phyloP scores from a whole-genome alignment of 2,329 filamentous ascomycete genomes.

The Pestalotiopsis sp. region DNA sequence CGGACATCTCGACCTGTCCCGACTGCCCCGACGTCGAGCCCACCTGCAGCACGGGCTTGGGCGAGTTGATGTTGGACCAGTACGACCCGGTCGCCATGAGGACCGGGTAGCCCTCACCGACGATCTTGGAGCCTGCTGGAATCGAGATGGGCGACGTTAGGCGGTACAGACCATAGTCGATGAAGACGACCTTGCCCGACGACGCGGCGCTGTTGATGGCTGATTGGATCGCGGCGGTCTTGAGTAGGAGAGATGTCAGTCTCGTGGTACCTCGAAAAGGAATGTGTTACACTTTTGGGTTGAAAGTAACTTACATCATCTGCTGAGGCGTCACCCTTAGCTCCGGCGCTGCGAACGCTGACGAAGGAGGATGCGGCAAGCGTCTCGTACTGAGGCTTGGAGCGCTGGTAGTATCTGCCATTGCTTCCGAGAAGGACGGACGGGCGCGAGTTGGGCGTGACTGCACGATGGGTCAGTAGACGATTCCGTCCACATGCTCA shows the following conservation, averaged over 20 bases:
- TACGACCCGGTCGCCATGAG: constrained; percentile 56
- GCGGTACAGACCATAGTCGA: constrained; percentile 57
- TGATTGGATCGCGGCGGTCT: constrained; percentile 56
- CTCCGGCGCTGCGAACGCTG: constrained; percentile 51
- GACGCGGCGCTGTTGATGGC: constrained; percentile 52
- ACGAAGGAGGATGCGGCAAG: constrained; percentile 59
- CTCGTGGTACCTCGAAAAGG: neutral
- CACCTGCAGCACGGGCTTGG: constrained; percentile 67
- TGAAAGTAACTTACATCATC: constrained; percentile 54
- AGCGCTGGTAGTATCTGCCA: constrained; percentile 56
- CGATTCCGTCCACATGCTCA: too few species aligned
- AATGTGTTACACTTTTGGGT: constrained; percentile 34
- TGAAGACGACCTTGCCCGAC: constrained; percentile 51
- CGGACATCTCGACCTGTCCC: constrained; percentile 69
- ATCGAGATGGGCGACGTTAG: constrained; percentile 48
- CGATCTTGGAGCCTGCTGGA: constrained; percentile 38
- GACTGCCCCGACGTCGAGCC: constrained; percentile 57
- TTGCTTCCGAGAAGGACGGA: constrained; percentile 49
- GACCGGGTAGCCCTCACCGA: constrained; percentile 33
- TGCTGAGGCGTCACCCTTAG: constrained; percentile 67
- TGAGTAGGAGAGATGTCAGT: constrained; percentile 14
- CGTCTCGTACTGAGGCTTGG: constrained; percentile 71
- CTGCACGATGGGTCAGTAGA: neutral
- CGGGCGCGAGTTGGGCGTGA: constrained; percentile 49
- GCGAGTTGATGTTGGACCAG: constrained; percentile 57